Evolutionary conservation across 257 asterid species (phyloP), one percentile per base, ranked within the genome.

Genomic region (Fraxinus quadrangulata): DNA sequence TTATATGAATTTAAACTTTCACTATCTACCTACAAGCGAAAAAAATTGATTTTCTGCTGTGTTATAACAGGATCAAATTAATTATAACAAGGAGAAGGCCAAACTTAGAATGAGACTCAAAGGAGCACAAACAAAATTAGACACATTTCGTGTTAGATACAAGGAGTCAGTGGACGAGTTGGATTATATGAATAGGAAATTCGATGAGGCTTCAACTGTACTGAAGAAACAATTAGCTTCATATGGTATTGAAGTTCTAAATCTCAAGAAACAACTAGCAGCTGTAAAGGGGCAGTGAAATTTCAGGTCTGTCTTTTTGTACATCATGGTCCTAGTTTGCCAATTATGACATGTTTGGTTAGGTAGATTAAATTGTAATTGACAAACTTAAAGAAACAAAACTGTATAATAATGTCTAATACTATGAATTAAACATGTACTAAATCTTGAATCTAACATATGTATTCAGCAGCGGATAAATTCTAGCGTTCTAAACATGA

Each of bases 41-140:
- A 33, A 40, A 56, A 56, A 30, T 19, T 24, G 61, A 70, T 72
- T 63, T 61, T 67, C 69, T 77, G 77, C 34, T 80, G 69, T 70
- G 26, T 59, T 54, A 74, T 12, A 74, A 78, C 88, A 93, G 93
- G 92, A 85, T 74, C 84, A 75, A 77, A 75, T 81, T 34, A 79
- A 75, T 14, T 66, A 73, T 67, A 71, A 49, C 36, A 82, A 81
- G 83, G 97, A 82, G 80, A 89, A 77, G 74, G 85, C 86, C 13
- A 92, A 90, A 77, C 83, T 88, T 34, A 87, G 92, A 80, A 90
- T 89, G 96, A 87, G 89, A 76, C 95, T 89, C 51, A 84, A 81
- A 26, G 86, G 86, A 67, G 70, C 90, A 71, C 97, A 92, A 75
- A 71, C 83, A 21, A 94, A 90, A 80, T 82, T 94, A 80, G 97